Conservation (phyloP, 2,329 filamentous ascomycete species). For the Sarocladium kiliense region DNA sequence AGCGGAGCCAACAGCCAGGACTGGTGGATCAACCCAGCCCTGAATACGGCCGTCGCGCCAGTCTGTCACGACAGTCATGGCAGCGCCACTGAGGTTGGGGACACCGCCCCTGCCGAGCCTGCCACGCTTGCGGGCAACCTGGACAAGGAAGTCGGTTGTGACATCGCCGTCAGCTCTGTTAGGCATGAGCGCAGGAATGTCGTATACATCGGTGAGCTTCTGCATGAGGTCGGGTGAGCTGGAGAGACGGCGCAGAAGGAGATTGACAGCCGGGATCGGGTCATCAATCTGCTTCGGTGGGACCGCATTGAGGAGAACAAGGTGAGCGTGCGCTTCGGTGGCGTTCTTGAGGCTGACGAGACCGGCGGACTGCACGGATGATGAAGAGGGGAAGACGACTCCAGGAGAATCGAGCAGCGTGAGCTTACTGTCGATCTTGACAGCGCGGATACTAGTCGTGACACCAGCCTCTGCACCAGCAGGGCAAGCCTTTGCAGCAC, state of each 20-base stretch:
- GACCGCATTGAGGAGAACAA: constrained; percentile 84
- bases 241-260: constrained; percentile 78
- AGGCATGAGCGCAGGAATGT: constrained; percentile 71
- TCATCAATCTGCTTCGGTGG: constrained; percentile 94
- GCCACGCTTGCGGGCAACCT: constrained; percentile 90
- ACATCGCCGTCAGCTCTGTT: constrained; percentile 63
- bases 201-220: constrained; percentile 79
- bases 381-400: constrained; percentile 80
- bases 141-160: constrained; percentile 87
- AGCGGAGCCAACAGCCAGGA: constrained; percentile 45
- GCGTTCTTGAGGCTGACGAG: constrained; percentile 52
- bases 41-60: constrained; percentile 94
- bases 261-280: constrained; percentile 77
- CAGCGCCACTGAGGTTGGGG: constrained; percentile 81
- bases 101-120: constrained; percentile 83
- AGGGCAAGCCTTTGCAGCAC: constrained; percentile 64
- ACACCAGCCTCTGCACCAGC: constrained; percentile 89
- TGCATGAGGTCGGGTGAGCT: constrained; percentile 66
- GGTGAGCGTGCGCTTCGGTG: constrained; percentile 72
- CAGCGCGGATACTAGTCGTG: constrained; percentile 79
- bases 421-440: constrained; percentile 92
- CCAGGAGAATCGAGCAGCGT: constrained; percentile 91
- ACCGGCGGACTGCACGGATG: constrained; percentile 28
- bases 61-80: constrained; percentile 91
- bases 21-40: constrained; percentile 80